phyloP scores from a whole-genome alignment of 2,329 filamentous ascomycete species.

The Pyrenophora tritici-repentis region DNA sequence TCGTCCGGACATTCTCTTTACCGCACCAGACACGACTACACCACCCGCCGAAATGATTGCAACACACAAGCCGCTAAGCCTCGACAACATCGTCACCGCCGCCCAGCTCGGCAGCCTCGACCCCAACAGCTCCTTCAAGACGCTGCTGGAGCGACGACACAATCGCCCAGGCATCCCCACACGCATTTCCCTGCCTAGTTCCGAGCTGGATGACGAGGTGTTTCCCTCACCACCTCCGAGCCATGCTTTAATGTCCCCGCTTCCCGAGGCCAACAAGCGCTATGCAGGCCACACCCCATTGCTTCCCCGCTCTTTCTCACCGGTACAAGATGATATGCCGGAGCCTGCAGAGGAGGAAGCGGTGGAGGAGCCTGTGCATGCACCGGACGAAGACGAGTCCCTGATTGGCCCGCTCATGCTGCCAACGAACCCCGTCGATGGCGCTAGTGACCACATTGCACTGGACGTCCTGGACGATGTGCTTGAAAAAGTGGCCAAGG shows the following conservation, averaged over 20 bases:
- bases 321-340: conserved; percentile 12
- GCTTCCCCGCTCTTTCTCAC: conserved; percentile 27
- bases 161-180: conserved; percentile 29
- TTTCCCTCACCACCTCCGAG: conserved; percentile 42
- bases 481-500: conserved; percentile 33
- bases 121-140: conserved; percentile 14
- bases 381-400: conserved; percentile 26
- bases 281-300: conserved; percentile 47
- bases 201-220: conserved; percentile 29
- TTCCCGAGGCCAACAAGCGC: conserved; percentile 41
- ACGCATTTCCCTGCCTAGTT: conserved; percentile 31
- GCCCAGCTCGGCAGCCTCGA: conserved; percentile 6
- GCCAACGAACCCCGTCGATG: conserved; percentile 39
- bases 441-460: conserved; percentile 35
- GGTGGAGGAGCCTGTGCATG: no score
- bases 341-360: neutral
- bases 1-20: conserved; percentile 32
- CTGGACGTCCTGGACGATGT: conserved; percentile 34
- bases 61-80: conserved; percentile 27
- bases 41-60: conserved; percentile 39
- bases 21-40: conserved; percentile 31
- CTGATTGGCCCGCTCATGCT: conserved; percentile 42
- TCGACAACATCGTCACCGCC: conserved; percentile 14
- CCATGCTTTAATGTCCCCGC: conserved; percentile 36
- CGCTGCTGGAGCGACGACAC: conserved; percentile 30